These are phyloP conservation scores for Cordyceps javanica DNA, from an alignment of 2,329 filamentous ascomycete genomes.

Conservation along the genomic window DNA sequence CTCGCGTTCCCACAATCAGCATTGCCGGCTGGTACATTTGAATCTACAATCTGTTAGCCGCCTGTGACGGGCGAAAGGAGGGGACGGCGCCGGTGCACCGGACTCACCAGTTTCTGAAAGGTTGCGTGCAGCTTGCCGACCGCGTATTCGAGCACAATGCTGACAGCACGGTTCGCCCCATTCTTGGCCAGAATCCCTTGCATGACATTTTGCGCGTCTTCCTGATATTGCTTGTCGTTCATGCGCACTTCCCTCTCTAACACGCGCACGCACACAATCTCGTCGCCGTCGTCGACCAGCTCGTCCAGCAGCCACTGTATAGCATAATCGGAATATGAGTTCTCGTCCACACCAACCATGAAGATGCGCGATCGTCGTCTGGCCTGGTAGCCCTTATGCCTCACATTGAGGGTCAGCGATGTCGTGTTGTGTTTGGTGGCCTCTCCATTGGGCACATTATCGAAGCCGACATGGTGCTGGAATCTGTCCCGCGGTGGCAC, in stretches of 20 bases:
- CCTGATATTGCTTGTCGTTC: constrained; percentile 64
- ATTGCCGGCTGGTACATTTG: constrained; percentile 87
- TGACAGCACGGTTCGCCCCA: constrained; percentile 71
- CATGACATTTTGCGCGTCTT: constrained; percentile 69
- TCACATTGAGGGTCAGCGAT: constrained; percentile 76
- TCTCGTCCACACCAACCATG: constrained; percentile 84
- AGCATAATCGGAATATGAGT: constrained; percentile 87
- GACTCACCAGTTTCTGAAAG: constrained; percentile 78
- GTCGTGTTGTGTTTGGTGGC: constrained; percentile 53
- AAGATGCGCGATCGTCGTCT: constrained; percentile 79
- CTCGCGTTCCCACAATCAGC: constrained; percentile 82
- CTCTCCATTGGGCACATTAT: constrained; percentile 53
- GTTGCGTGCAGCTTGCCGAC: constrained; percentile 86
- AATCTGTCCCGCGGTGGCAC: constrained; percentile 41
- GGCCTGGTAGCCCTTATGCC: constrained; percentile 79
- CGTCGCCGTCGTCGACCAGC: constrained; percentile 87
- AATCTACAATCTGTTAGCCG: constrained; percentile 50
- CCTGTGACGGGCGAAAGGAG: not conserved
- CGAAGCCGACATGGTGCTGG: constrained; percentile 53
- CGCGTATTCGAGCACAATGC: constrained; percentile 77
- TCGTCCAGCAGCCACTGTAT: constrained; percentile 90
- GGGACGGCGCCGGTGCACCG: not conserved
- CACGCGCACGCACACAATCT: constrained; percentile 84
- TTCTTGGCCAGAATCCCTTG: constrained; percentile 75
- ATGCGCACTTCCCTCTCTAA: constrained; percentile 75